phyloP scores from a whole-genome alignment of 2,329 filamentous ascomycete genomes.

The Pleoardoris graminearum region DNA sequence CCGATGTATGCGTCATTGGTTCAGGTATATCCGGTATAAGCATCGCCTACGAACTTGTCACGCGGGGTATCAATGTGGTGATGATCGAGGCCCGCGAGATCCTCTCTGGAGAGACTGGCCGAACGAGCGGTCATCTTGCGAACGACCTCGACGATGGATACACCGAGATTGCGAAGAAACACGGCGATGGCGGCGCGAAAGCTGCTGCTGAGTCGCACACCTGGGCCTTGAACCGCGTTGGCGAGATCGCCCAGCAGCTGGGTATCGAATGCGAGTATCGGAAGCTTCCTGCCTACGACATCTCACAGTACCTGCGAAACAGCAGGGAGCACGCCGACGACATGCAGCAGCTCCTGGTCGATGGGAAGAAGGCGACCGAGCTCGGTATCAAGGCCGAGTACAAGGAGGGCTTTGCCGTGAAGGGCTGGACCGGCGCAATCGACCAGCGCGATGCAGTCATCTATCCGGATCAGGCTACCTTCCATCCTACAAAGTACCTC shows the following conservation, averaged over 20 bases:
- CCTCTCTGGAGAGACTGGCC: conserved; percentile 57
- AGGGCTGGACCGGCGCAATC: conserved; percentile 56
- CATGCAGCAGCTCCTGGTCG: conserved; percentile 50
- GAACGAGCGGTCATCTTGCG: conserved; percentile 59
- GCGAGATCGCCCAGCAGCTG: conserved; percentile 54
- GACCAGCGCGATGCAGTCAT: conserved; percentile 58
- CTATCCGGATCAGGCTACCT: conserved; percentile 55
- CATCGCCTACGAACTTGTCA: conserved; percentile 58
- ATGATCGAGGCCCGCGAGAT: conserved; percentile 60
- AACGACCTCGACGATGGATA: conserved; percentile 61
- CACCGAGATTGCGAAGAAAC: conserved; percentile 55
- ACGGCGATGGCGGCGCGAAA: conserved; percentile 55
- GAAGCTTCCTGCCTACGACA: conserved; percentile 53
- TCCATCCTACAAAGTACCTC: conserved; percentile 62
- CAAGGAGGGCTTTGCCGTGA: conserved; percentile 51
- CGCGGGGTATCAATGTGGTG: conserved; percentile 54
- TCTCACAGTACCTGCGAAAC: conserved; percentile 54
- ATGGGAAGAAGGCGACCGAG: conserved; percentile 50
- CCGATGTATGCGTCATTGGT: conserved; percentile 57
- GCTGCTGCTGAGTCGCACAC: conserved; percentile 58
- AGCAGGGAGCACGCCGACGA: conserved; percentile 52
- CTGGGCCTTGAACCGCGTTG: conserved; percentile 58
- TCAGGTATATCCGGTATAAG: conserved; percentile 59
- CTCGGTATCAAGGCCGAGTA: conserved; percentile 52
- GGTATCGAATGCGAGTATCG: conserved; percentile 62